Evolutionary conservation across 2,329 filamentous ascomycete genomes (phyloP), one percentile per base, ranked within the genome.

Genomic region (Beauveria sp.): DNA sequence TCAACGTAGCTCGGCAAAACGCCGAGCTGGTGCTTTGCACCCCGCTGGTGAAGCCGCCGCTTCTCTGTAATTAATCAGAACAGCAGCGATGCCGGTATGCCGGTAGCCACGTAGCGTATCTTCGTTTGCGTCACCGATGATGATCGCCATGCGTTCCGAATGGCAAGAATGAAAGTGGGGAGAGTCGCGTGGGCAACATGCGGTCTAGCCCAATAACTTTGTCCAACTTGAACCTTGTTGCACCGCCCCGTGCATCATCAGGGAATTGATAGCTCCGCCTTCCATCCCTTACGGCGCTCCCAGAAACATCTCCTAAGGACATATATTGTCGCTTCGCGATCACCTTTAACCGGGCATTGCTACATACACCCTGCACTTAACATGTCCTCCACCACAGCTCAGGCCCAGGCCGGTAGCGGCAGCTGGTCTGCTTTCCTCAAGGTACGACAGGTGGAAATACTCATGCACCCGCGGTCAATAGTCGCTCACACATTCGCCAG

Each of bases 371-470:
- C 56, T 48, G 34, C 24, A 43, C 20, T 10, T 10, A 51, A 9
- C 57, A 60, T 60, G 57, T 71, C 71, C 64, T 64, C 69, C 24
- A 60, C 65, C 26, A 64, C 72, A 34, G 67, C 74, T 48, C 58
- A 60, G 58, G 65, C 75, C 38, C 73, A 75, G 64, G 75, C 75
- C 51, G 72, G 69, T 66, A 76, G 75, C 69, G 74, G 78, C 65
- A 81, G 78, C 71, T 83, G 80, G 80, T 71, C 78, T 31, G 74
- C 80, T 45, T 82, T 83, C 66, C 73, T 83, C 64, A 82, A 82
- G 77, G 80, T 82, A 69, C 38, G 64, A 28, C 5, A 24, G 26
- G 12, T 26, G 26, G 28, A 46, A 38, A 38, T 38, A 14, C 34
- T 22, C 22, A 34, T 24, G 28, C 18, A 34, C 65, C 61, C n/a